phyloP scores from a whole-genome alignment of 2,329 filamentous ascomycete genomes.

The Rugonectria rugulosa region DNA sequence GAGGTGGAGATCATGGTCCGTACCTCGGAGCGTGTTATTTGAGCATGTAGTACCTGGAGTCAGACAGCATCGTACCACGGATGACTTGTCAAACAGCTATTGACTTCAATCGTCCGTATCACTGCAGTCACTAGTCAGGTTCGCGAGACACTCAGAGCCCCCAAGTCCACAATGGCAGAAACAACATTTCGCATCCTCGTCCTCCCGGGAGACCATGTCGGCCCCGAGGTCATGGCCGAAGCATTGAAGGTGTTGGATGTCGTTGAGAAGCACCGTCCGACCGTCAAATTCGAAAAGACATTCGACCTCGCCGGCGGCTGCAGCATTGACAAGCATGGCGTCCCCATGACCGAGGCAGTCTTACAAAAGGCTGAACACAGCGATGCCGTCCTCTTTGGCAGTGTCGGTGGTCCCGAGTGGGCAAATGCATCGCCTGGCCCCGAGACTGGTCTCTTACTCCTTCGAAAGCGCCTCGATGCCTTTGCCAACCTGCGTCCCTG shows the following conservation, averaged over 20 bases:
- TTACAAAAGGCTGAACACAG: conserved; percentile 49
- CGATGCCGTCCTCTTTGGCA: conserved; percentile 57
- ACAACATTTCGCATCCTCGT: conserved; percentile 47
- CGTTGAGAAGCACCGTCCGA: conserved; percentile 43
- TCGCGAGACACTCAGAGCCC: neutral
- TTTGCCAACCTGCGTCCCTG: conserved; percentile 61
- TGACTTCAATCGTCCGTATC: neutral
- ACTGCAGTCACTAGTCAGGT: neutral
- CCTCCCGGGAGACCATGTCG: conserved; percentile 55
- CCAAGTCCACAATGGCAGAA: conserved; percentile 1
- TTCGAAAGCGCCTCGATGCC: conserved; percentile 51
- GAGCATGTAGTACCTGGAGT: too few relatives aligned
- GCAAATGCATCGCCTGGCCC: conserved; percentile 50
- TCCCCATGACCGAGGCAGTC: conserved; percentile 52
- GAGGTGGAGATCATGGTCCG: too few relatives aligned
- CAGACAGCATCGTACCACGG: too few relatives aligned
- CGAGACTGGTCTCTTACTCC: conserved; percentile 52
- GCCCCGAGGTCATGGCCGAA: conserved; percentile 55
- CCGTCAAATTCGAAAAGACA: conserved; percentile 40
- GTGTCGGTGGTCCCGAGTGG: conserved; percentile 58
- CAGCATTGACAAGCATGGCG: conserved; percentile 54
- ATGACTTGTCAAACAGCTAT: too few relatives aligned
- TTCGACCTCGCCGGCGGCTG: conserved; percentile 44
- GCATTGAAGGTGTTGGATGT: conserved; percentile 56
- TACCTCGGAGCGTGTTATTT: too few relatives aligned